phyloP scores from a whole-genome alignment of 371 early-diverging fungal species.

The Parasitella parasitica region DNA sequence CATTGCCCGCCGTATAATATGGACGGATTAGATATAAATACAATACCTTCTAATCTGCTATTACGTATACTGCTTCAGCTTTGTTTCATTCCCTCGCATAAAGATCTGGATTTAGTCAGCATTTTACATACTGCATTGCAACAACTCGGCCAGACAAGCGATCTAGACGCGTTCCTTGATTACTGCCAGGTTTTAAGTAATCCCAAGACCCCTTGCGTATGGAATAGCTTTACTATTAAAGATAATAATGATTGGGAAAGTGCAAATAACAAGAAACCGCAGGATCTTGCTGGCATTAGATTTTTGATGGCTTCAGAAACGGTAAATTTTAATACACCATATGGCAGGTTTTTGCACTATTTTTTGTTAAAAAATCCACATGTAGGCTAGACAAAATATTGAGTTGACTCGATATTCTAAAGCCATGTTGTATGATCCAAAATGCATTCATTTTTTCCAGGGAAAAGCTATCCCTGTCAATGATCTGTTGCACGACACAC shows the following conservation, averaged over 20 bases:
- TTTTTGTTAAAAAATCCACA: no score
- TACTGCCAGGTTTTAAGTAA: slow-evolving; percentile 19
- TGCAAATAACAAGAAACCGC: slow-evolving; percentile 16
- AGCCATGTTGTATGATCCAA: slow-evolving; percentile 2
- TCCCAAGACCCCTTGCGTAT: slow-evolving; percentile 8
- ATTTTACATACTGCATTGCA: slow-evolving; percentile 31
- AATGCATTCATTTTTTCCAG: slow-evolving; percentile 4
- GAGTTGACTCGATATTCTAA: slow-evolving; percentile 9
- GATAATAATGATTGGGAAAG: slow-evolving; percentile 22
- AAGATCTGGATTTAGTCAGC: slow-evolving; percentile 15
- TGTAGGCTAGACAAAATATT: slow-evolving; percentile 18
- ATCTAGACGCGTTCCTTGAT: slow-evolving; percentile 36
- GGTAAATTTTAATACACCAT: slow-evolving; percentile 4
- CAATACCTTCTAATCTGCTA: slow-evolving; percentile 31
- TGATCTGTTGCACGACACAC: slow-evolving; percentile 15
- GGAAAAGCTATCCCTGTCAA: slow-evolving; percentile 12
- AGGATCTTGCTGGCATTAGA: slow-evolving; percentile 18
- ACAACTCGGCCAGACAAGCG: slow-evolving; percentile 28
- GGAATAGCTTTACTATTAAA: slow-evolving; percentile 10
- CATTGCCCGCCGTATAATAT: slow-evolving; percentile 9
- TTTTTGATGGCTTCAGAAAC: slow-evolving; percentile 21
- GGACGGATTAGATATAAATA: slow-evolving; percentile 31
- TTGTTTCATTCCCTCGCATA: slow-evolving; percentile 20
- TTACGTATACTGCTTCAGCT: slow-evolving; percentile 40
- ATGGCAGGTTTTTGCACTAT: not conserved